These are phyloP conservation scores for Phenoliferia sp. DNA, from an alignment of 1,284 basidiomycete genomes.

Conservation along the genomic window DNA sequence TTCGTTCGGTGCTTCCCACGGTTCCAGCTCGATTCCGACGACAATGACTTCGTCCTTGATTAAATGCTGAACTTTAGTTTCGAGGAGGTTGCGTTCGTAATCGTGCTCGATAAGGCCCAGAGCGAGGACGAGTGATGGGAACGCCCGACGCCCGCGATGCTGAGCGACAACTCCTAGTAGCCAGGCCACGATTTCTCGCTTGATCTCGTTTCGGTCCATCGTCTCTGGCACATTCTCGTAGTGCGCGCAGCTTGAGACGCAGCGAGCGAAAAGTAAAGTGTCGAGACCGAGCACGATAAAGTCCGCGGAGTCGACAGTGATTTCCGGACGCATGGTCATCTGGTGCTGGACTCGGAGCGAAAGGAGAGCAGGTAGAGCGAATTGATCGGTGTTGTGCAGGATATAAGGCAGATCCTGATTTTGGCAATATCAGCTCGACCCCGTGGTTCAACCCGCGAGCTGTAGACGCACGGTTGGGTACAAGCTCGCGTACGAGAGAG, in stretches of 20 bases:
- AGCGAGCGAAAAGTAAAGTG: neutral
- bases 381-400: neutral
- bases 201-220: neutral
- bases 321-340: neutral
- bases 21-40: neutral
- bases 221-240: neutral
- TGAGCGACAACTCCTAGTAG: neutral
- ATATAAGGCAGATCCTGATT: neutral
- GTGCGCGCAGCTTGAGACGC: neutral
- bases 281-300: neutral
- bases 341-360: neutral
- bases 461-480: neutral
- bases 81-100: constrained; percentile 1
- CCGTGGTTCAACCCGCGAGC: no score
- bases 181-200: neutral
- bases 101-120: neutral
- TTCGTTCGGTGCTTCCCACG: neutral
- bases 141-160: neutral
- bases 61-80: neutral
- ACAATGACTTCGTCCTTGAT: neutral
- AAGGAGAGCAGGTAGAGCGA: neutral
- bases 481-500: neutral
- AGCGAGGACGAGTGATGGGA: neutral
- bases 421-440: neutral
- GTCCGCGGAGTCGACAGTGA: neutral